phyloP scores from a whole-genome alignment of 2,329 filamentous ascomycete species.

The Colletotrichum eleusines region DNA sequence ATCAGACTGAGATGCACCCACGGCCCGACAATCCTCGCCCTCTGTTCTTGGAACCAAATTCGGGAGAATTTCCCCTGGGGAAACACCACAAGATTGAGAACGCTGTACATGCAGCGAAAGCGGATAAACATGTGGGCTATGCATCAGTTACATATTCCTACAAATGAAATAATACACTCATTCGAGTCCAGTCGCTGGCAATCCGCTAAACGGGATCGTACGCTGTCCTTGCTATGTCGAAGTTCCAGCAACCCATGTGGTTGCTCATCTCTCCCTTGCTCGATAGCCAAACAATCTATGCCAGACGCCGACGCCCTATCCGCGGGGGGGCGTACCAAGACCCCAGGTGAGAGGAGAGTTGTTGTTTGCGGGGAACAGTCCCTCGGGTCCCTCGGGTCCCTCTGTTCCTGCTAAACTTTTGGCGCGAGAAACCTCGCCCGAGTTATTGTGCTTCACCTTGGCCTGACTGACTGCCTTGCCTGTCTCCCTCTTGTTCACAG shows the following conservation, averaged over 20 bases:
- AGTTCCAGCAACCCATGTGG: background rate
- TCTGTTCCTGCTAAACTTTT: background rate
- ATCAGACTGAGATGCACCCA: background rate
- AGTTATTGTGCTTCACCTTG: background rate
- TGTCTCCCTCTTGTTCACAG: slow-evolving; percentile 12
- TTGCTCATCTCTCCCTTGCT: background rate
- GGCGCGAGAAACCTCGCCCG: background rate
- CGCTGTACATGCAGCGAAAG: background rate
- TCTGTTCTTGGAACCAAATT: background rate
- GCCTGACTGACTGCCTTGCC: background rate
- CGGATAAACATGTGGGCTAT: background rate
- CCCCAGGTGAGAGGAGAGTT: slow-evolving; percentile 35
- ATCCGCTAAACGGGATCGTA: background rate
- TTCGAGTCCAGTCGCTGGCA: slow-evolving; percentile 18
- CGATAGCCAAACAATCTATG: slow-evolving; percentile 29
- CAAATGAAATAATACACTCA: slow-evolving; percentile 39
- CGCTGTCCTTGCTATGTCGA: slow-evolving; percentile 8
- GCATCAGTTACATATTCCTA: slow-evolving; percentile 36
- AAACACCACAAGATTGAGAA: background rate
- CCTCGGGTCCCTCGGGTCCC: background rate
- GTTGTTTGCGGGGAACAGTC: slow-evolving; percentile 5
- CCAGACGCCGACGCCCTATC: slow-evolving; percentile 12
- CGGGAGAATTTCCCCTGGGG: background rate
- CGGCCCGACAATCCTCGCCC: background rate
- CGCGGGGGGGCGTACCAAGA: slow-evolving; percentile 8